phyloP scores from a whole-genome alignment of 371 early-diverging fungal species.

The Vairimorpha ceranae region DNA sequence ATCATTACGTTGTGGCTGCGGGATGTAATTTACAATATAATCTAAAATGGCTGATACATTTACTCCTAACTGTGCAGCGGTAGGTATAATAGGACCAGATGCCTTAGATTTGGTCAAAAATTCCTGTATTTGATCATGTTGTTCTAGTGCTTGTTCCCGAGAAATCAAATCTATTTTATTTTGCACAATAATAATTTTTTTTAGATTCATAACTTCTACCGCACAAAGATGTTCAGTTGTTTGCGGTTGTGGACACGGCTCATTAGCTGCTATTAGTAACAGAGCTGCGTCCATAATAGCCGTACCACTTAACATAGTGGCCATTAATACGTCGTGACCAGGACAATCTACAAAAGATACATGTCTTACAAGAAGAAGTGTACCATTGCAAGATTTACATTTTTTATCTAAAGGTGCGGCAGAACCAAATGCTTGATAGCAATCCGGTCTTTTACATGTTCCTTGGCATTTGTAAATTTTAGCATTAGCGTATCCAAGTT shows the following conservation, averaged over 20 bases:
- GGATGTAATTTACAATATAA: constrained; percentile 93
- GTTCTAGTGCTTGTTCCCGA: constrained; percentile 82
- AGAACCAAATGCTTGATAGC: constrained; percentile 54
- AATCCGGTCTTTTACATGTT: constrained; percentile 59
- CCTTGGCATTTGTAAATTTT: constrained; percentile 68
- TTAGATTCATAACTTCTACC: constrained; percentile 95
- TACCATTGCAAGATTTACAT: constrained; percentile 82
- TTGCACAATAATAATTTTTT: constrained; percentile 94
- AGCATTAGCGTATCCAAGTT: constrained; percentile 99
- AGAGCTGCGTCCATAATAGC: constrained; percentile 99
- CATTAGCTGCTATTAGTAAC: constrained; percentile 96
- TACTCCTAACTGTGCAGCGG: constrained; percentile 95
- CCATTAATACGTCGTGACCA: constrained; percentile 99
- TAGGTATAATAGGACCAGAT: constrained; percentile 92
- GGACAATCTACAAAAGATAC: constrained; percentile 99
- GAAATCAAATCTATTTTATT: constrained; percentile 98
- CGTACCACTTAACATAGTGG: constrained; percentile 99
- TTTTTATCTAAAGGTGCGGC: constrained; percentile 69
- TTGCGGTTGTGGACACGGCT: constrained; percentile 98
- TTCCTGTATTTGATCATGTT: constrained; percentile 81
- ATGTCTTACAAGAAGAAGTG: constrained; percentile 67
- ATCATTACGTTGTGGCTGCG: constrained; percentile 87
- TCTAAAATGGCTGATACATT: constrained; percentile 98
- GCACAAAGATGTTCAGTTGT: constrained; percentile 99
- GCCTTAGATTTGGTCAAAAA: constrained; percentile 85